Base-by-base conservation (phyloP, 2,329 filamentous ascomycete genomes). In the Stenocarpella maydis region DNA sequence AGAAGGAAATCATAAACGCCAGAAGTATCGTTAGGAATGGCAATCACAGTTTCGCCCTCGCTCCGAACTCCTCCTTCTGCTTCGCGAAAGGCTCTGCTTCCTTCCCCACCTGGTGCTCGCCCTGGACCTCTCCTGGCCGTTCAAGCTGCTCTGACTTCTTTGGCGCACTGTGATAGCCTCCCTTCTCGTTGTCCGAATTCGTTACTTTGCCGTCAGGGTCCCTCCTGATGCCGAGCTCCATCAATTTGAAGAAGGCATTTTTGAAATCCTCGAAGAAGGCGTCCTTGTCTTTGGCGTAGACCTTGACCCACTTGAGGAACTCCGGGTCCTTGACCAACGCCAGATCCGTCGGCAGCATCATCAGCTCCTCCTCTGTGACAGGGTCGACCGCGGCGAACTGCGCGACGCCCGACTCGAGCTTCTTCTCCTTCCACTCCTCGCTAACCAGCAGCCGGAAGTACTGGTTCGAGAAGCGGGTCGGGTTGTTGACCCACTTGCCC, bases 291-390 rank as follows among this genome's bases (percentile, higher is more conserved):
- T 83, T 79, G 4, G 88, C 87, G 74, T 90, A 91, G 71, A 80
- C 75, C 76, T 88, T 81, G 15, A 90, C 88, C 84, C 85, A 90
- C 8, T 79, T 79, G 21, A 80, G 76, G 75, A 91, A 91, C 7
- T 72, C 75, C 3, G 81, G 76, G 72, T 91, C 88, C 1, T 82
- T 80, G 4, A 85, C 78, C 47, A 91, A 80, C 5, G 88, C 85
- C 74, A 91, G 85, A 75, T 91, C 88, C 2, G 88, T 90, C 0
- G 88, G 88, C 75, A 91, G 75, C 89, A 91, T 91, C 89, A 91
- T 91, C 50, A 91, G 79, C 68, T 86, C 85, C 73, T 88, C 88
- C 61, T 76, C 79, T 5, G 76, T 78, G 73, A 90, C 86, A 55
- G 88, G 86, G 71, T 90, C 87, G 58, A 84, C 83, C 73, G 88